Evolutionary conservation across 495 filamentous ascomycete species (phyloP), one percentile per base, ranked within the genome.

Genomic region (Cercophora samala): DNA sequence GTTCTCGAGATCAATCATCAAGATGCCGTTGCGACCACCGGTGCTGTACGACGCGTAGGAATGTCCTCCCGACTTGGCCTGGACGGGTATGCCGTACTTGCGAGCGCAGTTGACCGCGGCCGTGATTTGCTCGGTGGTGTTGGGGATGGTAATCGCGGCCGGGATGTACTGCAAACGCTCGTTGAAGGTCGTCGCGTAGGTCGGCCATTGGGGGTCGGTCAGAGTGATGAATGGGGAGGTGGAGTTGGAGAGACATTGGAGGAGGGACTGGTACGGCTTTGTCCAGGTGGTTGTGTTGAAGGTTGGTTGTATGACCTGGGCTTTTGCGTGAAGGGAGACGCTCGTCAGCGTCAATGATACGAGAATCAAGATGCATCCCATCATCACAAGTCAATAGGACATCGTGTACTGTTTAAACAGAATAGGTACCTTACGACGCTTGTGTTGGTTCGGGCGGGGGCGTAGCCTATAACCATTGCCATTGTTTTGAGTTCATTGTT

Each of bases 11-110:
- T 85, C 79, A 37, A 89, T 75, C 51, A 86, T 78, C 65, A 87
- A 72, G 37, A 76, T 74, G 13, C 84, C 85, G 73, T 85, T 70
- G 26, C 74, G 63, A 0, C 84, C 82, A 52, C 84, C 83, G 59
- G 73, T 73, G 22, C 80, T 78, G 69, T 84, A 84, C 4, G 85
- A 87, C 1, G 81, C 87, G 74, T 90, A 91, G n/a, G 85, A 88
- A 69, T 92, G 90, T 1, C 90, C 90, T 29, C 90, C 90, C 25
- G 83, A 84, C 69, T 83, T 84, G 32, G 88, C 79, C 61, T 89
- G 87, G 22, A 91, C 86, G 61, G 86, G 85, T 64, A 86, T 67
- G 15, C 73, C 74, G 60, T 75, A 60, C 0, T 69, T 63, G 0
- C 70, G 71, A 0, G 86, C 88, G 63, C 82, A 87, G 58, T 63